Conservation (phyloP, 768 basidiomycete genomes). For the Lyophyllum atratum region DNA sequence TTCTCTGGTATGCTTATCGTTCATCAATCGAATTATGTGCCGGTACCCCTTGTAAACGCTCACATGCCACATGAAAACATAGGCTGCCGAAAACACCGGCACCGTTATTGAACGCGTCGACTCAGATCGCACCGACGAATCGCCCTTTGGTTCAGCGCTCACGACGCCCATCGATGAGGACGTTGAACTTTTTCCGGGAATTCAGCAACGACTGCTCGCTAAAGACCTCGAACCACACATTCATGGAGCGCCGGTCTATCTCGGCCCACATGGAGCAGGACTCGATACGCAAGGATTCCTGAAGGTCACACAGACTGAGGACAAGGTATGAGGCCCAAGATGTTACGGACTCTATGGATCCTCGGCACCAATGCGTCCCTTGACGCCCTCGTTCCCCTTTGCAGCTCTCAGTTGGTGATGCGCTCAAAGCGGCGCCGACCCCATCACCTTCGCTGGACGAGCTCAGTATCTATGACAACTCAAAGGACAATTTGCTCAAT, state of each 20-base stretch:
- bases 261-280: neutral
- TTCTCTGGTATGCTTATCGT: neutral
- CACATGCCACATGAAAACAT: neutral
- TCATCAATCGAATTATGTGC: too few relatives aligned
- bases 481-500: neutral
- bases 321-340: constrained; percentile 2
- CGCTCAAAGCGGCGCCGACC: neutral
- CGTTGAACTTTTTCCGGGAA: constrained; percentile 13
- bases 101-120: constrained; percentile 27
- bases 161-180: constrained; percentile 44
- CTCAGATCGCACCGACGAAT: constrained; percentile 42
- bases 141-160: constrained; percentile 41
- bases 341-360: too few relatives aligned
- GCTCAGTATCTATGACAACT: neutral
- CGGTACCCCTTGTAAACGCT: neutral
- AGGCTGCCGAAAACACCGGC: neutral
- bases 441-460: constrained; percentile 2
- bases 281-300: neutral
- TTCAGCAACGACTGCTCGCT: constrained; percentile 14
- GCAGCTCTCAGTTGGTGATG: neutral
- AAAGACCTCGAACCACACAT: constrained; percentile 1
- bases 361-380: neutral
- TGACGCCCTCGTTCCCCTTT: neutral
- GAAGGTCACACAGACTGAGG: neutral
- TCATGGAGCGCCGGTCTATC: neutral